Evolutionary conservation across 73 alveolate species (phyloP).

Genomic region (Paramecium primaurelia): DNA sequence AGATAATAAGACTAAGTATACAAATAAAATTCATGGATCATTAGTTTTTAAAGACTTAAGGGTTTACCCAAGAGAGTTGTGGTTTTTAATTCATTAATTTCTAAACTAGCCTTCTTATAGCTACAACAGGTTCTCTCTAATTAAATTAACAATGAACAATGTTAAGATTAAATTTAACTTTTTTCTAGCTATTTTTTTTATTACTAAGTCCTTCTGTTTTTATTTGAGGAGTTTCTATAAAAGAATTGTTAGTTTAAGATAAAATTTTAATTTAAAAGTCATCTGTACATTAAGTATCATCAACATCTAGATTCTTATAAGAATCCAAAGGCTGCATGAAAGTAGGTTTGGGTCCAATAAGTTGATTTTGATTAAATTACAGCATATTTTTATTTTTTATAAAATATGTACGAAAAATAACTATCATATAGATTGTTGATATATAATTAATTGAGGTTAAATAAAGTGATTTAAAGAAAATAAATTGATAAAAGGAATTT

Average conservation of each 20-base stretch:
- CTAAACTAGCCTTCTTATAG: not conserved
- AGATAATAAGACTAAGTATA: not conserved
- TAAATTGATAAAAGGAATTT: not conserved
- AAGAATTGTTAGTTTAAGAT: not conserved
- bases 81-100: not conserved
- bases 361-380: not conserved
- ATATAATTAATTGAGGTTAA: not conserved
- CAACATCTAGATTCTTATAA: not conserved
- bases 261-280: not conserved
- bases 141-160: conserved; percentile 6
- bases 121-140: not conserved
- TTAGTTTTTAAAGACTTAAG: not conserved
- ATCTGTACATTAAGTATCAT: not conserved
- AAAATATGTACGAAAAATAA: not conserved
- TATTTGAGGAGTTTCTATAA: not conserved
- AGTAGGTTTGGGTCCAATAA: not conserved
- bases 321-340: conserved; percentile 13
- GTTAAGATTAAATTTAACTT: not conserved
- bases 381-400: not conserved
- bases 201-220: not conserved
- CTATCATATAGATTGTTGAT: not conserved
- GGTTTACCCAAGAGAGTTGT: conserved; percentile 4
- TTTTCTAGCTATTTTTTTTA: not conserved
- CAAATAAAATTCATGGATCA: not conserved
- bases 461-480: not conserved